These are phyloP conservation scores for Sphaceloma murrayae DNA, from an alignment of 2,329 filamentous ascomycete species.

Conservation along the genomic window DNA sequence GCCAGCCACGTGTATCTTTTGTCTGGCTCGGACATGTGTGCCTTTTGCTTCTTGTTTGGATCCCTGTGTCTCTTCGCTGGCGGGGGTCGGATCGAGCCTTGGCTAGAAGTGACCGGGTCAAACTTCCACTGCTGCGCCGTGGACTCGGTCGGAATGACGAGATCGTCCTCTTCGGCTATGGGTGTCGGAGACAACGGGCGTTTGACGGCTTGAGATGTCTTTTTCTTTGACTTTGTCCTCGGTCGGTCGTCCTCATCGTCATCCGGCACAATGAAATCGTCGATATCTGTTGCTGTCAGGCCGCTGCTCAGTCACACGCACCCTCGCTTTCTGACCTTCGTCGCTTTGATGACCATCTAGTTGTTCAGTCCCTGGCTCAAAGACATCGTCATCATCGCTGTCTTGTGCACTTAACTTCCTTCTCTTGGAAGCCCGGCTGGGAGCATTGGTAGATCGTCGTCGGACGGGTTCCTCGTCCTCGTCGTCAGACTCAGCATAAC, in stretches of 20 bases:
- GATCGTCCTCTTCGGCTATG: conserved; percentile 36
- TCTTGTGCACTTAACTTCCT: conserved; percentile 55
- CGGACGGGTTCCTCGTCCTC: conserved; percentile 62
- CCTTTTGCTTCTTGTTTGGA: conserved; percentile 47
- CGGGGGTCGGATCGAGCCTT: conserved; percentile 25
- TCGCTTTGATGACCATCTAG: conserved; percentile 46
- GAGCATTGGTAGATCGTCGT: conserved; percentile 39
- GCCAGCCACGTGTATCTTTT: conserved; percentile 86
- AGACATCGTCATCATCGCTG: conserved; percentile 52
- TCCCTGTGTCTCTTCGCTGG: conserved; percentile 27
- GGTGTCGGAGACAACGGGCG: conserved; percentile 42
- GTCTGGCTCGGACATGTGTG: conserved; percentile 72
- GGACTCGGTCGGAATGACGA: conserved; percentile 49
- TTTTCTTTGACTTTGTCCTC: conserved; percentile 50
- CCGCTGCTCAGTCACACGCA: not conserved
- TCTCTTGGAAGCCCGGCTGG: conserved; percentile 44
- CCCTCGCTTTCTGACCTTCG: not conserved
- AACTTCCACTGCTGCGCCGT: conserved; percentile 77
- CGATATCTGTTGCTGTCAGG: conserved; percentile 46
- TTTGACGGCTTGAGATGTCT: conserved; percentile 44
- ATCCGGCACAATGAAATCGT: conserved; percentile 79
- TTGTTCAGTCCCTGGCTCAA: conserved; percentile 46
- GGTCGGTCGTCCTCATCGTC: conserved; percentile 64
- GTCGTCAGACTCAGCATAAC: conserved; percentile 74
- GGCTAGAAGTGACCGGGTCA: conserved; percentile 52